A percentile compares a stretch with the other conserved stretches of the same genome.
These are phyloP conservation scores for Neonothopanus nambi DNA, from an alignment of 1,284 basidiomycete species.

Conservation along the genomic window DNA sequence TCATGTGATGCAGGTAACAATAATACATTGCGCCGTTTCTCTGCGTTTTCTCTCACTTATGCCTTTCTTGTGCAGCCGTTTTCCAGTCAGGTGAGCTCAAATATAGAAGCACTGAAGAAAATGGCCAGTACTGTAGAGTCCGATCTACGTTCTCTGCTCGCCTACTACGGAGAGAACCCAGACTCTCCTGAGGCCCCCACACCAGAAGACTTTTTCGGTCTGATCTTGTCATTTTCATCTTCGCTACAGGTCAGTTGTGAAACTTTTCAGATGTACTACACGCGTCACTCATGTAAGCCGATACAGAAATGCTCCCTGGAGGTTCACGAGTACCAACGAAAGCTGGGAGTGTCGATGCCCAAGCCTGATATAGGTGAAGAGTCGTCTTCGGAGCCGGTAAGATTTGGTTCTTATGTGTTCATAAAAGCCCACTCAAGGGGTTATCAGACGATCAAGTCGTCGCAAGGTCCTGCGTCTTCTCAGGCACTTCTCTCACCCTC, in stretches of 20 bases:
- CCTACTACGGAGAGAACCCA: slow-evolving; percentile 74
- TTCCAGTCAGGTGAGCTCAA: slow-evolving; percentile 35
- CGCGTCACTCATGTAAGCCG: background rate
- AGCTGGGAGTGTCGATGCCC: slow-evolving; percentile 27
- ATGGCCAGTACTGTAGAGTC: slow-evolving; percentile 56
- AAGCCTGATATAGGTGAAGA: slow-evolving; percentile 24
- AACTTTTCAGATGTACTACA: background rate
- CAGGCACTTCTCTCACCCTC: slow-evolving; percentile 23
- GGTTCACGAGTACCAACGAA: slow-evolving; percentile 56
- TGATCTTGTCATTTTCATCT: slow-evolving; percentile 73
- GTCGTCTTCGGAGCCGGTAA: slow-evolving; percentile 30
- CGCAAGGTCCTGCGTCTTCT: slow-evolving; percentile 14
- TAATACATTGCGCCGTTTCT: background rate
- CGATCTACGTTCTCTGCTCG: slow-evolving; percentile 59
- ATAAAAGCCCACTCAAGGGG: slow-evolving; percentile 10
- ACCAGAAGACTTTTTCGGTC: slow-evolving; percentile 78
- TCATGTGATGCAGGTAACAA: slow-evolving; percentile 62
- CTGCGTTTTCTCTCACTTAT: background rate
- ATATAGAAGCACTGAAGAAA: slow-evolving; percentile 64
- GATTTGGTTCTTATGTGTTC: slow-evolving; percentile 11
- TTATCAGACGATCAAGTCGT: slow-evolving; percentile 17
- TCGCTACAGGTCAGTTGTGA: slow-evolving; percentile 57
- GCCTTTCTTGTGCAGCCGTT: slow-evolving; percentile 50
- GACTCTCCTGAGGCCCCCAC: slow-evolving; percentile 62
- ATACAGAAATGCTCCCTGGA: slow-evolving; percentile 76